Base-by-base conservation (phyloP, 1,139 yeast genomes). In the Yamadazyma kanchanaburiensis region DNA sequence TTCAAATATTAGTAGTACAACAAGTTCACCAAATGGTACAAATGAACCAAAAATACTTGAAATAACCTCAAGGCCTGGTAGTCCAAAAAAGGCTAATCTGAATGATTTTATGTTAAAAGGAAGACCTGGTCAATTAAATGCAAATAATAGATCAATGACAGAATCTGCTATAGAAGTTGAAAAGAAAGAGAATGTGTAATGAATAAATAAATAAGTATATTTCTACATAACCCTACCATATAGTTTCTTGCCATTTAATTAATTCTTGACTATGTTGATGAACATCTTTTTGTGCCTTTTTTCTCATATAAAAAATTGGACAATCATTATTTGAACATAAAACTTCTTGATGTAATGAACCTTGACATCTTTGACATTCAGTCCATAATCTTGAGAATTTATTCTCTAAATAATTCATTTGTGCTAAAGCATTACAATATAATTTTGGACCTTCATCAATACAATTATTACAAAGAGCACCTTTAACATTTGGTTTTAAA, bases 361-460 rank as follows among this genome's bases (percentile, higher is more conserved):
- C 97, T 48, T 94, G 97, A 55, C 98, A 94, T 42, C 97, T 69
- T 60, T 94, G 99, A 54, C 99, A 94, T 52, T 94, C 96, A 0
- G 98, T 91, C 99, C 99, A 94, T 37, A 94, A 63, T 40, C 95
- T 67, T 2, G 95, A 81, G 49, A 87, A 94, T 46, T 83, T 82
- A 39, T 77, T 74, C 52, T 94, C 96, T 42, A 91, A 60, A 28
- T 77, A 78, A 48, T 87, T 84, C 70, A 89, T 80, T 38, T 78
- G 81, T 5, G 85, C 81, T 30, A 94, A 60, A 5, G 94, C 88
- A 38, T 77, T 75, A 15, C 89, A 79, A 49, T 88, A 91, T 22
- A 88, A 58, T 46, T 77, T 82, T 3, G 94, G 89, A 0, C 94
- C 89, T 39, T 76, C 77, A 0, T 94, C 88, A 16, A 74, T 62